phyloP scores from a whole-genome alignment of 148 eudicot species.

The Silene uniflora region DNA sequence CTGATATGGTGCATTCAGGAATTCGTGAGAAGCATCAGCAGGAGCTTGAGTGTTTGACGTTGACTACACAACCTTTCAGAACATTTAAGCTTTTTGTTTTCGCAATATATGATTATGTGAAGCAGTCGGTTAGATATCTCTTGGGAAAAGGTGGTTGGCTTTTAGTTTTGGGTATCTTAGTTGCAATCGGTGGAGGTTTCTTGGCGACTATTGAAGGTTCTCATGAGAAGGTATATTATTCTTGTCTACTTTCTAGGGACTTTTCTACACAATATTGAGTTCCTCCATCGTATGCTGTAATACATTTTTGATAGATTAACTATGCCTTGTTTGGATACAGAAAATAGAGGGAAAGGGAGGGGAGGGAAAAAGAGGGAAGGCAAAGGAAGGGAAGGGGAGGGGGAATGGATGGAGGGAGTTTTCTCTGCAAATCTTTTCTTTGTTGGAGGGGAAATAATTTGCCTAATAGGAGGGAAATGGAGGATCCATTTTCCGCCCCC shows the following conservation, averaged over 20 bases:
- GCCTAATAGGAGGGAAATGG: too few relatives aligned
- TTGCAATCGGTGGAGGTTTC: conserved; percentile 36
- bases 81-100: conserved; percentile 67
- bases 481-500: too few relatives aligned
- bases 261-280: neutral
- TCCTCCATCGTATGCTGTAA: neutral
- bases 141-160: conserved; percentile 63
- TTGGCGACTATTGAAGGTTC: conserved; percentile 67
- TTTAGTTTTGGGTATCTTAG: conserved; percentile 45
- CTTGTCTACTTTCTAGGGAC: neutral
- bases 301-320: neutral
- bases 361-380: too few relatives aligned
- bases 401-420: too few relatives aligned
- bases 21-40: conserved; percentile 61
- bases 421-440: too few relatives aligned
- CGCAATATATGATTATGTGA: conserved; percentile 59
- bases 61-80: conserved; percentile 66
- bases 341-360: too few relatives aligned
- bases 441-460: too few relatives aligned
- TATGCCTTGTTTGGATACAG: too few relatives aligned
- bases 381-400: too few relatives aligned
- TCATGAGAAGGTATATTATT: conserved; percentile 70
- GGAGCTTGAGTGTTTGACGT: conserved; percentile 68
- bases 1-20: conserved; percentile 41
- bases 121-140: conserved; percentile 51